These are phyloP conservation scores for Candida wancherniae DNA, from an alignment of 805 yeast genomes.

Conservation along the genomic window DNA sequence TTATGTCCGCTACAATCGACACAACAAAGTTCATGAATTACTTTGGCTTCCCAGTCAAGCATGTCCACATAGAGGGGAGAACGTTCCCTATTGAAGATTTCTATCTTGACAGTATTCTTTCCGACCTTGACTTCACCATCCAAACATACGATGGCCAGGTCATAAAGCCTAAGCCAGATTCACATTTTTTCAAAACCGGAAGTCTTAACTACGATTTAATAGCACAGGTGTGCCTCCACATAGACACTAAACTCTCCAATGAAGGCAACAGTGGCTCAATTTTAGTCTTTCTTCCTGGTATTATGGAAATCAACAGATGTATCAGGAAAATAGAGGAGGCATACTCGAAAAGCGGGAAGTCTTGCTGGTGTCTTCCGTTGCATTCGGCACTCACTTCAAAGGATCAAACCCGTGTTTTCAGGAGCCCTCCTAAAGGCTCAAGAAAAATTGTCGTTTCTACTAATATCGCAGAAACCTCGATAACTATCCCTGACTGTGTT, in stretches of 20 bases:
- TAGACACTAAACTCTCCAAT: conserved; percentile 44
- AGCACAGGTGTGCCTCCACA: conserved; percentile 46
- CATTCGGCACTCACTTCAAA: conserved; percentile 83
- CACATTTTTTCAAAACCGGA: conserved; percentile 61
- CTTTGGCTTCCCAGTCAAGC: conserved; percentile 51
- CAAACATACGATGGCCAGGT: conserved; percentile 31
- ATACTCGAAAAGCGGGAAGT: conserved; percentile 17
- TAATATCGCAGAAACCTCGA: conserved; percentile 95
- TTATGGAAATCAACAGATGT: conserved; percentile 74
- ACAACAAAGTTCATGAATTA: conserved; percentile 60
- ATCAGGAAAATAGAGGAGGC: conserved; percentile 34
- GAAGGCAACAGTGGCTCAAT: conserved; percentile 63
- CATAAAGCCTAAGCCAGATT: conserved; percentile 57
- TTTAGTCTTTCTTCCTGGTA: conserved; percentile 84
- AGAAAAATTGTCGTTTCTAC: conserved; percentile 87
- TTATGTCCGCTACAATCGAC: conserved; percentile 95
- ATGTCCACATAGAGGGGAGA: conserved; percentile 84
- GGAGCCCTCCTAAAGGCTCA: conserved; percentile 43
- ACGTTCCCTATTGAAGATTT: conserved; percentile 85
- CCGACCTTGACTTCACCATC: conserved; percentile 52
- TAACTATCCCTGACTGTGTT: conserved; percentile 92
- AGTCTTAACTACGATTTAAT: conserved; percentile 73
- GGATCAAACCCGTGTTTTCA: conserved; percentile 78
- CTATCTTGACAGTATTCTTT: conserved; percentile 65
- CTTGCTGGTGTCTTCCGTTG: conserved; percentile 56